Percentiles rank a stretch among this genome's conserved stretches.
Evolutionary conservation across 2,329 filamentous ascomycete genomes (phyloP).

Genomic region (Pseudogymnoascus sp.): DNA sequence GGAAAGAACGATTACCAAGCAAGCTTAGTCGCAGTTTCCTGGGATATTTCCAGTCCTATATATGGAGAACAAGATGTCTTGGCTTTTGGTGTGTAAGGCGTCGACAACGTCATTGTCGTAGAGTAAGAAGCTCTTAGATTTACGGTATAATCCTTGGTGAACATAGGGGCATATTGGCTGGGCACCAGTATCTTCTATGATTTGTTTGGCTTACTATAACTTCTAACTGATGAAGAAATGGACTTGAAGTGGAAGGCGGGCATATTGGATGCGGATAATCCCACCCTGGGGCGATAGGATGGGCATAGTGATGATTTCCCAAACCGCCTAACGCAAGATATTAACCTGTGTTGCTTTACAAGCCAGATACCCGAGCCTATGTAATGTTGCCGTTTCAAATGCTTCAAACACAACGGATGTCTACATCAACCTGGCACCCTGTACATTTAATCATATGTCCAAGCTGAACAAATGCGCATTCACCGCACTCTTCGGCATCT

Average conservation of each 20-base stretch:
- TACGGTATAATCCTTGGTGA: neutral
- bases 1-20: no score
- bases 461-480: slow-evolving; percentile 40
- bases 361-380: neutral
- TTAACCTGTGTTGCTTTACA: neutral
- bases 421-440: neutral
- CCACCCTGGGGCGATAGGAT: no score
- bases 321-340: neutral
- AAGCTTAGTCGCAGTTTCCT: no score
- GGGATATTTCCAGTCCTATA: no score
- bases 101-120: neutral
- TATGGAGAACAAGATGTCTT: neutral
- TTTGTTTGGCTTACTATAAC: neutral
- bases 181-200: no score
- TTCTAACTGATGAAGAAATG: neutral
- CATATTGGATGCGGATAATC: neutral
- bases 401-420: neutral
- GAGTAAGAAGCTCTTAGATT: neutral
- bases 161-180: neutral
- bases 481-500: slow-evolving; percentile 50
- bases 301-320: neutral
- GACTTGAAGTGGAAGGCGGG: neutral
- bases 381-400: neutral
- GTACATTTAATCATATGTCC: neutral
- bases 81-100: neutral